These are phyloP conservation scores for Venturiaceae sp. DNA, from an alignment of 2,329 filamentous ascomycete species.

Conservation along the genomic window DNA sequence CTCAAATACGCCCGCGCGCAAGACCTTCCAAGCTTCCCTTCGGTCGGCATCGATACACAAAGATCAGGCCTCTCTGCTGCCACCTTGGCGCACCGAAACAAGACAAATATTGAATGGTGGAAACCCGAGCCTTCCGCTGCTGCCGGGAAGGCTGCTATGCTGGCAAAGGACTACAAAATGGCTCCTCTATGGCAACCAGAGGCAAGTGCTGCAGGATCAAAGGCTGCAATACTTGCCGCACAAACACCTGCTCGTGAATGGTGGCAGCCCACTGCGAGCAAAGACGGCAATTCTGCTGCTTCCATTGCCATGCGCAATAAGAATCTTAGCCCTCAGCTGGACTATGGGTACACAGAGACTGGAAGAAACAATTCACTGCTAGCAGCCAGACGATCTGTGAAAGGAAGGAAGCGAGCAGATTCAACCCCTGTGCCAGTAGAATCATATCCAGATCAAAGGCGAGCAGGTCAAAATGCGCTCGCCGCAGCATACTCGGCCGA, in stretches of 20 bases:
- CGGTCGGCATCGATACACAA: conserved; percentile 47
- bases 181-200: conserved; percentile 54
- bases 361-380: conserved; percentile 56
- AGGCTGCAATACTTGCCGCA: conserved; percentile 61
- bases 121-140: conserved; percentile 50
- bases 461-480: conserved; percentile 57
- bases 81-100: conserved; percentile 61
- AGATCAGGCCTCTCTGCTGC: conserved; percentile 66
- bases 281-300: conserved; percentile 58
- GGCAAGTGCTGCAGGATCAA: conserved; percentile 56
- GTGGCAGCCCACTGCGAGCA: conserved; percentile 40
- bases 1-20: conserved; percentile 64
- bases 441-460: conserved; percentile 46
- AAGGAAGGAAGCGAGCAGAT: conserved; percentile 51
- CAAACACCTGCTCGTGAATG: conserved; percentile 41
- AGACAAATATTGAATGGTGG: conserved; percentile 56
- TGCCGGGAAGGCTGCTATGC: conserved; percentile 48
- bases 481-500: conserved; percentile 59
- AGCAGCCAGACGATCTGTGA: conserved; percentile 71
- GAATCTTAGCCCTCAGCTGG: conserved; percentile 32
- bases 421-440: conserved; percentile 42
- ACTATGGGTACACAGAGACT: conserved; percentile 38
- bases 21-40: conserved; percentile 67
- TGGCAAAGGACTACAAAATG: conserved; percentile 52
- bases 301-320: conserved; percentile 54